Base-by-base conservation (phyloP, 1,284 basidiomycete genomes). In the Leccinum pachyderme region DNA sequence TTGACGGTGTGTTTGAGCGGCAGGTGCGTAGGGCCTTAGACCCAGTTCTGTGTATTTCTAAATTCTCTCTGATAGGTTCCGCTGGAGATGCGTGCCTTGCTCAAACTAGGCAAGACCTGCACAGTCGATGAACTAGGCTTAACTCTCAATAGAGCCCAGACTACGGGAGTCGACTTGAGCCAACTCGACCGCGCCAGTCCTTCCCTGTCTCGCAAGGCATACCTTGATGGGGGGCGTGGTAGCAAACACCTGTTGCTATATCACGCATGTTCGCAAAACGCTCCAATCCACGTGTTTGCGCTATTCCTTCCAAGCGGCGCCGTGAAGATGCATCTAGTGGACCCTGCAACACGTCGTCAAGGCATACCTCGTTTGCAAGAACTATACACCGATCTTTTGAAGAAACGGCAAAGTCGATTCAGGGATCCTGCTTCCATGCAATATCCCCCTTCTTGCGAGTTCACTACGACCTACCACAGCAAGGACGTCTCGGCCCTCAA, bases 1-100 rank as follows among this genome's bases (percentile, higher is more conserved):
- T 98, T 7, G 95, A 98, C 62, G 95, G 94, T 2, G 91, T 98
- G 2, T 99, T 90, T 67, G 97, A 99, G 74, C 81, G 90, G 37
- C 93, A 98, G 79, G 37, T 39, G 18, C 6, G 91, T 91, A 60
- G 54, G 73, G 55, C 24, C 24, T 49, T 13, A 13, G 22, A 12
- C 29, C 3, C 12, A 32, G 7, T 28, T 12, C 13, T 32, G 28
- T 6, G 8, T 52, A 11, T 53, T 56, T 61, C 47, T 52, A 44
- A 58, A 48, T 55, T 41, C 18, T 7, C 7, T 12, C 5, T 33
- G 47, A 25, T 60, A 93, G 91, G 80, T 99, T 11, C 94, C 97
- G 2, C 81, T 97, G 11, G 75, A 90, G 43, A 81, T 92, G 54
- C 89, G 97, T 29, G 93, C 89, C 4, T 72, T 99, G 18, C 75